phyloP scores from a whole-genome alignment of 768 basidiomycete species.

The Rhodotorula kratochvilovae region DNA sequence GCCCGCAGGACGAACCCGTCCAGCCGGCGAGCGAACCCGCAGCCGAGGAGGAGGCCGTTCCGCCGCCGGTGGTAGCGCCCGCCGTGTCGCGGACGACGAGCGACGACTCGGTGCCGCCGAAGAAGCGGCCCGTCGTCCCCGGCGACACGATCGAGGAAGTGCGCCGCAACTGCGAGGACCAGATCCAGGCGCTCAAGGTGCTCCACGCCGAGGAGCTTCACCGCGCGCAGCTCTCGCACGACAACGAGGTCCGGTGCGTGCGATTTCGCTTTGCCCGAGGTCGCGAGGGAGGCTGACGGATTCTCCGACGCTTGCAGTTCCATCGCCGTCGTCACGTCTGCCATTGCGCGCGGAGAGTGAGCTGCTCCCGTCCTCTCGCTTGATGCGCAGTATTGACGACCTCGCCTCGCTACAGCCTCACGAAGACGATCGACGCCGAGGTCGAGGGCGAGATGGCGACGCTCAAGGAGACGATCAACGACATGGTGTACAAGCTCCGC shows the following conservation, averaged over 20 bases:
- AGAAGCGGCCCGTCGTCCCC: conserved; percentile 17
- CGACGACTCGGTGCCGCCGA: background rate
- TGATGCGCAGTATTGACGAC: background rate
- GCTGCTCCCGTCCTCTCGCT: background rate
- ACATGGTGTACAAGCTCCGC: conserved; percentile 67
- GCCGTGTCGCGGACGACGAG: too few relatives aligned
- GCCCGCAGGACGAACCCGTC: background rate
- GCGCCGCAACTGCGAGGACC: conserved; percentile 23
- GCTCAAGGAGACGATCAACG: conserved; percentile 49
- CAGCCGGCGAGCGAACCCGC: background rate
- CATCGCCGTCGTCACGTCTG: conserved; percentile 43
- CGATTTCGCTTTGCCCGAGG: too few relatives aligned
- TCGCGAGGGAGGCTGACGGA: background rate
- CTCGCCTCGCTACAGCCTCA: conserved; percentile 45
- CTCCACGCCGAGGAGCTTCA: conserved; percentile 35
- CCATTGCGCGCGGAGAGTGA: conserved; percentile 38
- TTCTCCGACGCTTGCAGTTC: conserved; percentile 9
- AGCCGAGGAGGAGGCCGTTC: too few relatives aligned
- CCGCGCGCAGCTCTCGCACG: conserved; percentile 33
- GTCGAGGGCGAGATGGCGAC: conserved; percentile 54
- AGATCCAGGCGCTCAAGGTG: conserved; percentile 35
- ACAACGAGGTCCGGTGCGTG: conserved; percentile 38
- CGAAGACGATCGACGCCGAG: conserved; percentile 52
- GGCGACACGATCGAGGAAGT: conserved; percentile 28
- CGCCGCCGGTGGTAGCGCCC: too few relatives aligned